Evolutionary conservation across 2,329 filamentous ascomycete genomes (phyloP).

Genomic region (Mycosphaerella sp.): DNA sequence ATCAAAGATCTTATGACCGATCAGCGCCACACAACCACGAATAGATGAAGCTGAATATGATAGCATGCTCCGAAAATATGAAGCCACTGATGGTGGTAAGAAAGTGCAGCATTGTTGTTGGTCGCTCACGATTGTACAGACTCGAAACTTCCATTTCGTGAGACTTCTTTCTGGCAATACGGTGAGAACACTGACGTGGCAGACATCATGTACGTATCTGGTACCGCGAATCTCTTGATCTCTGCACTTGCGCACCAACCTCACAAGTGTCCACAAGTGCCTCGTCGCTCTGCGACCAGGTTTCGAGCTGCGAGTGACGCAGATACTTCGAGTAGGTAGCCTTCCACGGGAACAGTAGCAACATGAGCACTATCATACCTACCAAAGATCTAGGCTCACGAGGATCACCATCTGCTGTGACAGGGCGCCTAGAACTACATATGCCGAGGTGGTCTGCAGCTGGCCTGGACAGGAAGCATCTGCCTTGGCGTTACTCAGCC

Average conservation of each 20-base stretch:
- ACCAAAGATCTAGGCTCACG: neutral
- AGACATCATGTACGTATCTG: neutral
- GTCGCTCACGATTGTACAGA: too few species aligned
- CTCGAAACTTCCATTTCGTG: too few species aligned
- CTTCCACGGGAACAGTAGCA: neutral
- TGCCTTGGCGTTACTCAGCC: neutral
- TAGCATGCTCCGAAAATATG: neutral
- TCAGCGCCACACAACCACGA: neutral
- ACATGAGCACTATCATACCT: neutral
- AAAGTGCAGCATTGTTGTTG: too few species aligned
- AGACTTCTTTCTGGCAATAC: too few species aligned
- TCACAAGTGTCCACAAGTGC: neutral
- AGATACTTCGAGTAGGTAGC: neutral
- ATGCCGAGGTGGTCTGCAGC: constrained; percentile 1
- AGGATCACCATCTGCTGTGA: constrained; percentile 4
- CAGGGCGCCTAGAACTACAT: neutral
- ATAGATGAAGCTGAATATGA: neutral
- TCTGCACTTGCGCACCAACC: neutral
- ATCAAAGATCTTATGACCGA: too few species aligned
- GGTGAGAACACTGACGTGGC: neutral
- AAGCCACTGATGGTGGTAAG: neutral
- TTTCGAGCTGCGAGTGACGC: neutral
- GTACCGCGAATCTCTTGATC: neutral
- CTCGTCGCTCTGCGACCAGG: neutral
- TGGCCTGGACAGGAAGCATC: neutral